phyloP scores from a whole-genome alignment of 305 asterid genomes.

The Fraxinus greggii region DNA sequence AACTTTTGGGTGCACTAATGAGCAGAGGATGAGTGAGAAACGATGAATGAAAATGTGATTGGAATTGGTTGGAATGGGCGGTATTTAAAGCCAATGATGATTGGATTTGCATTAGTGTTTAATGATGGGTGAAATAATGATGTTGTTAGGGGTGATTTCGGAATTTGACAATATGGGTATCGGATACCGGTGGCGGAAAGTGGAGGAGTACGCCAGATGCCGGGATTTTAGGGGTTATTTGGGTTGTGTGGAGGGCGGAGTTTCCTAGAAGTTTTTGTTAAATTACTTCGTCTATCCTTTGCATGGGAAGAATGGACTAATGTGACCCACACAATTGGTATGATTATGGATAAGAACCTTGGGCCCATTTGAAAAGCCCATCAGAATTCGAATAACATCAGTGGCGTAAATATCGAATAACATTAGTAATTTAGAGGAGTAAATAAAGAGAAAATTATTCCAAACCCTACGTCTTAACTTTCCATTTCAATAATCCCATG shows the following conservation, averaged over 20 bases:
- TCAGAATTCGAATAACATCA: background rate
- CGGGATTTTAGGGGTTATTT: constrained; percentile 6
- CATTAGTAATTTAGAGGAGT: too few relatives aligned
- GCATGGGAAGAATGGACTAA: constrained; percentile 39
- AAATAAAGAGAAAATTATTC: too few relatives aligned
- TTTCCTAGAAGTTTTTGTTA: constrained; percentile 18
- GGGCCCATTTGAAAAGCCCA: background rate
- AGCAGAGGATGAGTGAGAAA: constrained; percentile 28
- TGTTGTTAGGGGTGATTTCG: constrained; percentile 42
- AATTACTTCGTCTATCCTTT: constrained; percentile 37
- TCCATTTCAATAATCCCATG: background rate
- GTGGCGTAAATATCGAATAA: background rate
- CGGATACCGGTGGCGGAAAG: constrained; percentile 30
- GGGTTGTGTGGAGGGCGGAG: constrained; percentile 18
- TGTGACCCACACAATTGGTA: constrained; percentile 36
- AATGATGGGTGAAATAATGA: constrained; percentile 19
- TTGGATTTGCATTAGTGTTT: constrained; percentile 38
- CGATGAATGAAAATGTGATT: constrained; percentile 33
- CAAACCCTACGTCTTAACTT: background rate
- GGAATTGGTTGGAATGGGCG: constrained; percentile 24
- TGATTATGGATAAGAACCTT: background rate
- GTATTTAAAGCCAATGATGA: constrained; percentile 16
- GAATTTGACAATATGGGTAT: constrained; percentile 15
- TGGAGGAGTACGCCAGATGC: constrained; percentile 21
- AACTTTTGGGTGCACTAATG: constrained; percentile 28